Evolutionary conservation across 768 basidiomycete species (phyloP).

Genomic region (Lactarius hengduanensis): DNA sequence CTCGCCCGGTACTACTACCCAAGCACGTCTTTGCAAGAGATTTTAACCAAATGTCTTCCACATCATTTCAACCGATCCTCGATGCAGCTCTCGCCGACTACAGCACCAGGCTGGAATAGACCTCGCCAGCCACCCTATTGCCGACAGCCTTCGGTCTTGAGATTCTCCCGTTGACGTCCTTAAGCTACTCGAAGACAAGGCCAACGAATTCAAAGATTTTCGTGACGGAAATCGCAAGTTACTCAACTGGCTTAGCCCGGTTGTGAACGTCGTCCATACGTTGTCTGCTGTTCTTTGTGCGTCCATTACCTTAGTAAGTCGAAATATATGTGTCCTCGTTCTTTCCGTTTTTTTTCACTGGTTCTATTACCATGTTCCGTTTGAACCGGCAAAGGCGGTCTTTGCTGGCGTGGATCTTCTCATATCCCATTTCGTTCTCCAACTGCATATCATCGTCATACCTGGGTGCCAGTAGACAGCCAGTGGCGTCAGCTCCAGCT

Average conservation of each 20-base stretch:
- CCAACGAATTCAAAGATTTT: not conserved
- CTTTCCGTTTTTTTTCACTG: too few relatives aligned
- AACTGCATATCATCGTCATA: not conserved
- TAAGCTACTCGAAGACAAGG: not conserved
- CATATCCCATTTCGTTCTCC: not conserved
- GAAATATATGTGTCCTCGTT: too few relatives aligned
- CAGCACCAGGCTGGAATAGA: too few relatives aligned
- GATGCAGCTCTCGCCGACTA: not conserved
- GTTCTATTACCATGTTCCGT: not conserved
- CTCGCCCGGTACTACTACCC: too few relatives aligned
- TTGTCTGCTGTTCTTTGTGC: not conserved
- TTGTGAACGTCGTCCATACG: not conserved
- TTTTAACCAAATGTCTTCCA: too few relatives aligned
- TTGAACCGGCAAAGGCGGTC: slow-evolving; percentile 3
- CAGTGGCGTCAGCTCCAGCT: too few relatives aligned
- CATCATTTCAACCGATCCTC: not conserved
- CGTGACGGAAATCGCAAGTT: not conserved
- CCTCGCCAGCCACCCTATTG: too few relatives aligned
- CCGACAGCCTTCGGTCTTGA: not conserved
- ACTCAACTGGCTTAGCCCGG: not conserved
- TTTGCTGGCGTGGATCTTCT: slow-evolving; percentile 1
- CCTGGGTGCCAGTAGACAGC: too few relatives aligned
- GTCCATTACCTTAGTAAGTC: not conserved
- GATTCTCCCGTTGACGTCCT: not conserved
- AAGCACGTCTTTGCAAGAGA: too few relatives aligned